Evolutionary conservation across 768 basidiomycete species (phyloP), one percentile per base, ranked within the genome.

Genomic region (Russula sp.): DNA sequence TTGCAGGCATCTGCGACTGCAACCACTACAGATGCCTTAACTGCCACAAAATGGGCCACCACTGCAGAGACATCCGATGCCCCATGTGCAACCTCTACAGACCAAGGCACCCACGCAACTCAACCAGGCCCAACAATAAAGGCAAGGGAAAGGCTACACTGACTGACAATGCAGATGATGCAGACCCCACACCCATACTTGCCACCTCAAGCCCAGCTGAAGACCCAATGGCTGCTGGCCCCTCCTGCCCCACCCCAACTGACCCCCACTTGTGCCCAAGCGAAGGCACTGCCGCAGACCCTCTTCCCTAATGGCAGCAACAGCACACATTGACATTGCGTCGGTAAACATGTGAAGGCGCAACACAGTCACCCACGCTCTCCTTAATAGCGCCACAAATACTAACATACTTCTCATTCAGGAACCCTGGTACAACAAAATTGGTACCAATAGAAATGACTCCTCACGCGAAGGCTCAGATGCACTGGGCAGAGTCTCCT

Each of bases 1-100:
- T 39, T 0, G 49, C 34, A 8, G 49, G 49, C 2, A 14, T 51
- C 10, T 51, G 49, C 1, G 34, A 51, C 49, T 52, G 51, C 22
- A 52, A 6, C 0, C 13, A 39, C 22, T 47, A 16, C 11, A 52
- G 25, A 14, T 52, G 51, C 14, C 36, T 52, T 0, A 52, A 52
- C 38, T 52, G 51, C 4, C 11, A 52, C 0, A 6, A 18, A 0
- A 0, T 0, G 0, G 51, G 20, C 0, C 51, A 52, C 4, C 0
- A 39, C 36, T 52, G 38, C 22, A 14, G 38, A 3, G 22, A 52
- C 3, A 0, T 10, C 1, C 3, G 9, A 3, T 51, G 49, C 49
- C 49, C 49, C 0, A n/a, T n/a, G 0, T 3, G 51, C 9, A 22
- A 39, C 20, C 22, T 22, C 22, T 47, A 25, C 22, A 7, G 25